Conservation (phyloP, 805 yeast species). For the Metschnikowia drakensbergensis region DNA sequence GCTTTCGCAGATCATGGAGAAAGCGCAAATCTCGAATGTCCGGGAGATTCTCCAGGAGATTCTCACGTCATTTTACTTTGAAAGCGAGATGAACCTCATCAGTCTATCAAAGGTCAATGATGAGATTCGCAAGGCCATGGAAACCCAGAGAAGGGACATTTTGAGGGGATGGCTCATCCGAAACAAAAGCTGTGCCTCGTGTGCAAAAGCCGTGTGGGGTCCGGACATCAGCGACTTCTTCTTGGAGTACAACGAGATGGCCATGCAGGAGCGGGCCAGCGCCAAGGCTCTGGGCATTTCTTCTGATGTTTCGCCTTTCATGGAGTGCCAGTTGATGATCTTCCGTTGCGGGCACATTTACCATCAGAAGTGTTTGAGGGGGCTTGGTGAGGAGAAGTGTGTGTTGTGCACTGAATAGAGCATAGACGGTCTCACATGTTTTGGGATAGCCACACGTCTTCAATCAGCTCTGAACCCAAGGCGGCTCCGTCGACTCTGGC, state of each 20-base stretch:
- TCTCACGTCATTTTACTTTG: conserved; percentile 61
- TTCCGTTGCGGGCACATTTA: conserved; percentile 68
- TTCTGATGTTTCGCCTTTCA: conserved; percentile 10
- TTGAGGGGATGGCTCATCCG: conserved; percentile 56
- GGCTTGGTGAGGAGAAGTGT: conserved; percentile 27
- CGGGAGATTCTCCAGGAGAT: conserved; percentile 59
- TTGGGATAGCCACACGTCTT: too few relatives aligned
- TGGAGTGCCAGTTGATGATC: conserved; percentile 40
- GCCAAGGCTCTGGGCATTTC: conserved; percentile 3
- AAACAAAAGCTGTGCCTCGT: conserved; percentile 63
- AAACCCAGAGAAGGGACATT: conserved; percentile 38
- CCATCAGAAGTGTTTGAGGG: conserved; percentile 53
- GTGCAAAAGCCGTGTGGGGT: conserved; percentile 77
- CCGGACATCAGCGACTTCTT: conserved; percentile 44
- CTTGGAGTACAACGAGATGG: conserved; percentile 33
- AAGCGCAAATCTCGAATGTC: conserved; percentile 51
- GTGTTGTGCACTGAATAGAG: conserved; percentile 11
- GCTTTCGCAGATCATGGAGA: conserved; percentile 13
- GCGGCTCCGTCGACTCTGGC: too few relatives aligned
- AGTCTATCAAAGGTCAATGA: conserved; percentile 53
- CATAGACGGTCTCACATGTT: too few relatives aligned
- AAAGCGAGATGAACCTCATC: conserved; percentile 50
- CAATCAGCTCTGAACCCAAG: too few relatives aligned
- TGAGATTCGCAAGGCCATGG: conserved; percentile 49
- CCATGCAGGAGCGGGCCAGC: conserved; percentile 51